Conservation (phyloP, 192 early-diverging fungal species). For the Backusella circina region DNA sequence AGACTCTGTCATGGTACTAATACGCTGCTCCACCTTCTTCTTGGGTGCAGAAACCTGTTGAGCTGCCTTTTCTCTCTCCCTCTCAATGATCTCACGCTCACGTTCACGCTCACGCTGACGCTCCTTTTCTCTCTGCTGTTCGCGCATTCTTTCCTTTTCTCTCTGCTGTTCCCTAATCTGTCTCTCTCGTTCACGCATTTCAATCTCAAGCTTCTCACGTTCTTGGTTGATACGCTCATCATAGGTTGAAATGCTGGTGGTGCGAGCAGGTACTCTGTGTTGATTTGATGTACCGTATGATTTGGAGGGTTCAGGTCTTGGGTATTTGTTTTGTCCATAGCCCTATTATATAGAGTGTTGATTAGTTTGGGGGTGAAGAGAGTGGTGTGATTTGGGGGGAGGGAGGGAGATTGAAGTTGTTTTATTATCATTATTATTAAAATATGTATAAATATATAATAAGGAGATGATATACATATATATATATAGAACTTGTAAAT, state of each 20-base stretch:
- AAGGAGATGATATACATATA: slow-evolving; percentile 80
- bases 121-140: slow-evolving; percentile 57
- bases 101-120: slow-evolving; percentile 1
- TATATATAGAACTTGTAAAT: slow-evolving; percentile 55
- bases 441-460: background rate
- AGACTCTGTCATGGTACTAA: slow-evolving; percentile 88
- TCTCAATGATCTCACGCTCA: slow-evolving; percentile 21
- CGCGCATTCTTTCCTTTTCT: slow-evolving; percentile 49
- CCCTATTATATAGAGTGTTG: background rate
- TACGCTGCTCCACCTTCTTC: slow-evolving; percentile 73
- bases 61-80: slow-evolving; percentile 21
- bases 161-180: slow-evolving; percentile 10
- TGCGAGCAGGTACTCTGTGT: background rate
- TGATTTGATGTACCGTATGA: background rate
- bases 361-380: background rate
- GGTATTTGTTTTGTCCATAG: slow-evolving; percentile 4
- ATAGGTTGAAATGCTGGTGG: slow-evolving; percentile 13
- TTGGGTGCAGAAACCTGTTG: slow-evolving; percentile 41
- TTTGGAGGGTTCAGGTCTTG: slow-evolving; percentile 10
- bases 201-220: slow-evolving; percentile 13
- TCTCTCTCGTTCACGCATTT: slow-evolving; percentile 11
- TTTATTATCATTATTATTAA: background rate
- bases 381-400: slow-evolving; percentile 17
- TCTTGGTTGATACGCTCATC: slow-evolving; percentile 14
- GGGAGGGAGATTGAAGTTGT: slow-evolving; percentile 22